These are phyloP conservation scores for Cladorrhinum samala DNA, from an alignment of 495 filamentous ascomycete species.

Conservation along the genomic window DNA sequence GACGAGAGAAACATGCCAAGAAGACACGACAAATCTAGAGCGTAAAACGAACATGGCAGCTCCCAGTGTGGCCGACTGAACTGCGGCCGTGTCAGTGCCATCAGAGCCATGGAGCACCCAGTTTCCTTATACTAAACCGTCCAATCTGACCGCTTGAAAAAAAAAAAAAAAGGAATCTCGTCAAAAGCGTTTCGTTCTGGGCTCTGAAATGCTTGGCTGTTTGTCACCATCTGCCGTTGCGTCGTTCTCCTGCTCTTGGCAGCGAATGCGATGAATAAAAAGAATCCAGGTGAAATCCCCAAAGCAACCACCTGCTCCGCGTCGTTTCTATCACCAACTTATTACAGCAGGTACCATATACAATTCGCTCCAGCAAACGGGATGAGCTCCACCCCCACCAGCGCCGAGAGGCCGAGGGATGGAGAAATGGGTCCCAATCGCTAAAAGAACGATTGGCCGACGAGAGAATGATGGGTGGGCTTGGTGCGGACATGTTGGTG, in stretches of 20 bases:
- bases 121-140: no score
- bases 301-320: no score
- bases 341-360: neutral
- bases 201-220: neutral
- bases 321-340: no score
- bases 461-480: neutral
- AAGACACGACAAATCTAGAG: no score
- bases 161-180: no score
- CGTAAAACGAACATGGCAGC: no score
- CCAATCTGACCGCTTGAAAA: neutral
- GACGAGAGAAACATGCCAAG: no score
- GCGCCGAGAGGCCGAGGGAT: slow-evolving; percentile 10
- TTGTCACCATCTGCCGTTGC: neutral
- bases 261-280: neutral
- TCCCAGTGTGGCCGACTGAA: no score
- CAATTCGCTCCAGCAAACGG: neutral
- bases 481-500: neutral
- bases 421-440: neutral
- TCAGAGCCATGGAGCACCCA: no score
- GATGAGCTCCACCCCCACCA: slow-evolving; percentile 11
- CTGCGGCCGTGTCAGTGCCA: no score
- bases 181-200: no score
- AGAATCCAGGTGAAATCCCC: no score
- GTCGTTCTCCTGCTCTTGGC: neutral
- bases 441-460: neutral